These are phyloP conservation scores for Inga leiocalycina DNA, from an alignment of 306 rosid genomes.

Conservation along the genomic window DNA sequence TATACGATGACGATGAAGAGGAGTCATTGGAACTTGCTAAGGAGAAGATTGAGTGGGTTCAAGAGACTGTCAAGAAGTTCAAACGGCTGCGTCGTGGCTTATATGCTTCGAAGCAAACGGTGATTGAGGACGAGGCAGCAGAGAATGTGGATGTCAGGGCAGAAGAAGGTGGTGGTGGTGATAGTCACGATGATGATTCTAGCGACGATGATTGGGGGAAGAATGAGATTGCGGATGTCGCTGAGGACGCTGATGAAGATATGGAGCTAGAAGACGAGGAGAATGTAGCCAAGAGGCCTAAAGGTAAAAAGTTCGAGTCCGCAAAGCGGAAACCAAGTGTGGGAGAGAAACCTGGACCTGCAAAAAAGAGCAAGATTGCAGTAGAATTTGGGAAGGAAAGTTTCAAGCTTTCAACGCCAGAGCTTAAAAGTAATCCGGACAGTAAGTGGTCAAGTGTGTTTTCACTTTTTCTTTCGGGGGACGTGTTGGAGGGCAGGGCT, in stretches of 20 bases:
- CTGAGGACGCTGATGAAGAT: slow-evolving; percentile 51
- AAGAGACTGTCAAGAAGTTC: slow-evolving; percentile 42
- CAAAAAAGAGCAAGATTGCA: slow-evolving; percentile 60
- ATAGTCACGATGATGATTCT: slow-evolving; percentile 55
- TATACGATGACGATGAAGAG: slow-evolving; percentile 78
- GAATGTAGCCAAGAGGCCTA: slow-evolving; percentile 30
- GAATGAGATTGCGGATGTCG: slow-evolving; percentile 45
- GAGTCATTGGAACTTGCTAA: slow-evolving; percentile 55
- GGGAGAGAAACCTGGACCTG: slow-evolving; percentile 43
- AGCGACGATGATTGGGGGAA: slow-evolving; percentile 81
- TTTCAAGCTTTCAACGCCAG: slow-evolving; percentile 38
- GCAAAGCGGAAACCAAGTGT: slow-evolving; percentile 56
- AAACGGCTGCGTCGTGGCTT: slow-evolving; percentile 49
- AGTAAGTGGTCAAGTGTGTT: slow-evolving; percentile 43
- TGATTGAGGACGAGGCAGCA: slow-evolving; percentile 36
- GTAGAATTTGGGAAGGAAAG: slow-evolving; percentile 36
- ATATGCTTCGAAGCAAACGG: slow-evolving; percentile 25
- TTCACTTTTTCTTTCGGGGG: background rate
- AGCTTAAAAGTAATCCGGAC: slow-evolving; percentile 46
- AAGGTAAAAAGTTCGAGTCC: slow-evolving; percentile 44
- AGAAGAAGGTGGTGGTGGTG: slow-evolving; percentile 32
- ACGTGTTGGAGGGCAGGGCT: background rate
- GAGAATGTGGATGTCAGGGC: slow-evolving; percentile 25
- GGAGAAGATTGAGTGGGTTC: slow-evolving; percentile 77
- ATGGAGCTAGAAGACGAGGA: slow-evolving; percentile 52